Percentiles rank a stretch among this genome's conserved stretches.
Evolutionary conservation across 306 rosid species (phyloP).

Genomic region (Corylus americana): DNA sequence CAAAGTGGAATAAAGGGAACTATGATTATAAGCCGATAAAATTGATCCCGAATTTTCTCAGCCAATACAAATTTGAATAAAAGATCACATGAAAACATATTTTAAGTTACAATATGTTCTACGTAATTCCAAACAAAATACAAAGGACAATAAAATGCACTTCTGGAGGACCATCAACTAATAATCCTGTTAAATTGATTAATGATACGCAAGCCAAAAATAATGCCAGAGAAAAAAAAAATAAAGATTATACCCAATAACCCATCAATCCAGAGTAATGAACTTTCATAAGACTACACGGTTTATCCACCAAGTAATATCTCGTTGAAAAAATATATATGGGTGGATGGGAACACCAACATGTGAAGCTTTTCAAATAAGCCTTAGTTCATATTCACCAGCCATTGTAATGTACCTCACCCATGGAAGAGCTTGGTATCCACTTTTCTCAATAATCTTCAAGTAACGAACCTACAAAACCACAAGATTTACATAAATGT

Average conservation of each 20-base stretch:
- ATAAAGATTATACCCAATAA: not conserved
- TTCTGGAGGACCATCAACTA: constrained; percentile 41
- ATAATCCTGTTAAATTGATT: constrained; percentile 34
- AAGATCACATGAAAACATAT: constrained; percentile 6
- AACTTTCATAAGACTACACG: constrained; percentile 16
- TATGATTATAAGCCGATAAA: constrained; percentile 25
- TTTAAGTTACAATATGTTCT: constrained; percentile 19
- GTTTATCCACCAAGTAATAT: constrained; percentile 27
- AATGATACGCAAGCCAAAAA: constrained; percentile 34
- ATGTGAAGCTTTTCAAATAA: constrained; percentile 46
- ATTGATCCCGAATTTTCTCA: constrained; percentile 15
- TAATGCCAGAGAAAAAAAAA: constrained; percentile 19
- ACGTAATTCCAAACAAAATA: constrained; percentile 20
- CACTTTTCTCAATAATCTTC: constrained; percentile 97
- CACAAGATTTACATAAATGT: constrained; percentile 17
- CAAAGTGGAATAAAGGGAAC: constrained; percentile 11
- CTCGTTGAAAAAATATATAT: constrained; percentile 30
- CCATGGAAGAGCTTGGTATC: constrained; percentile 99
- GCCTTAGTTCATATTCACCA: constrained; percentile 94
- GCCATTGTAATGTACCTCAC: constrained; percentile 99
- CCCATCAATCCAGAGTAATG: constrained; percentile 11
- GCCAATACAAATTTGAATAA: constrained; percentile 24
- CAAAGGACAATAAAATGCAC: constrained; percentile 9
- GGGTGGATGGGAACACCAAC: constrained; percentile 31
- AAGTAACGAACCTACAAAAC: constrained; percentile 78